Base-by-base conservation (phyloP, 441 rosid genomes). In the Erodium trifolium region DNA sequence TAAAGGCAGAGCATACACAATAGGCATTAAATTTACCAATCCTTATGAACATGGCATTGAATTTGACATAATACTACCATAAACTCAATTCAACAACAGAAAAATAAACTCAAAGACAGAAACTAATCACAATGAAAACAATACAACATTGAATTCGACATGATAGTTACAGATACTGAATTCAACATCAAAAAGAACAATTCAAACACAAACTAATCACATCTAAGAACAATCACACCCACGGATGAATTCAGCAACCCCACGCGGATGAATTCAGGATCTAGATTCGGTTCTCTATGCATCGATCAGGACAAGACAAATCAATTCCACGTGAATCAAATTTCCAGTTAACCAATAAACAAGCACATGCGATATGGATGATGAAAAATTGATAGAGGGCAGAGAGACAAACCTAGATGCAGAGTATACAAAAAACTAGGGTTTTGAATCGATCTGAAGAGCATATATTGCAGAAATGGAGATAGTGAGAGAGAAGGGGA, bases 401-500 rank as follows among this genome's bases (percentile, higher is more conserved):
- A 51, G 59, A 12, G 59, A 51, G 17, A 14, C 5, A 51, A 53
- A 53, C 60, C 60, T 53, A 53, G 60, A 53, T 14, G 14, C 59
- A 51, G 6, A 51, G 18, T 51, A 51, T n/a, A 51, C 17, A 13
- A 51, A 4, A 17, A 14, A 14, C 5, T 53, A 53, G 60, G 60
- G 60, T 53, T 53, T 53, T 53, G 60, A 53, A 53, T 4, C 60
- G 18, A n/a, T 53, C 60, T 53, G 60, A 14, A 53, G 60, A 53
- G 19, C 5, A 51, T 4, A 2, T n/a, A 5, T 49, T 3, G 57
- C 17, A 13, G 5, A n/a, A 2, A 49, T 5, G 57, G 13, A 13
- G 57, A 13, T 49, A 5, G 16, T 49, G 16, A 49, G 57, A 49
- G 57, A 49, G 16, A 13, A 3, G 19, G 63, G 12, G 12, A 19